Percentiles rank a stretch among this genome's conserved stretches.
Evolutionary conservation across 345 rosid genomes (phyloP).

Genomic region (Gossypium mustelinum): DNA sequence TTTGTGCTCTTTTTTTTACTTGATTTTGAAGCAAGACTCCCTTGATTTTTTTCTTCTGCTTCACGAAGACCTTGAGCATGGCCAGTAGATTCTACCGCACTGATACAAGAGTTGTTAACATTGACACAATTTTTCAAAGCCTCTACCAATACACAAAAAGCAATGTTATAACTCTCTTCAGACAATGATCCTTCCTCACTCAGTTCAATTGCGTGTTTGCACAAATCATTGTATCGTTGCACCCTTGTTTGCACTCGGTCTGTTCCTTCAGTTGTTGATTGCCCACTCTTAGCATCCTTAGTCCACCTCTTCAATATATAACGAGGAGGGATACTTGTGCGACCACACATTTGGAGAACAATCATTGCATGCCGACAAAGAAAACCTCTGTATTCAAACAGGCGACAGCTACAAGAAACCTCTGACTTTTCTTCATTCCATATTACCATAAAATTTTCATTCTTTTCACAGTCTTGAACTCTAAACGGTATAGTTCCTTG

Average conservation of each 20-base stretch:
- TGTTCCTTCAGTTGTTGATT: constrained; percentile 25
- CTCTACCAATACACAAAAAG: constrained; percentile 39
- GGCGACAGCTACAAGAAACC: constrained; percentile 52
- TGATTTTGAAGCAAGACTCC: constrained; percentile 31
- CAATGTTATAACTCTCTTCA: constrained; percentile 42
- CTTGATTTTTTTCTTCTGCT: constrained; percentile 41
- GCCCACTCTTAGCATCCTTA: constrained; percentile 52
- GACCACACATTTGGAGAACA: constrained; percentile 66
- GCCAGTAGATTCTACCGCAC: constrained; percentile 31
- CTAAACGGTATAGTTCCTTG: constrained; percentile 39
- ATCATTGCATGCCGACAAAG: constrained; percentile 66
- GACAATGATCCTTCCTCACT: constrained; percentile 48
- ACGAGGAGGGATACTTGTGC: constrained; percentile 45
- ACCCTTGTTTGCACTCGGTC: constrained; percentile 39
- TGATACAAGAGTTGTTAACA: constrained; percentile 40
- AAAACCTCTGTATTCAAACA: constrained; percentile 59
- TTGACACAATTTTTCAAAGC: constrained; percentile 49
- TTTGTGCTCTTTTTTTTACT: constrained; percentile 46
- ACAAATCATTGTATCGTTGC: constrained; percentile 51
- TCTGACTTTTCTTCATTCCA: constrained; percentile 48
- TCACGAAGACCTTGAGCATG: constrained; percentile 29
- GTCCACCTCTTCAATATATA: constrained; percentile 65
- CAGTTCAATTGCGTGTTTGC: constrained; percentile 39
- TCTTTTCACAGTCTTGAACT: constrained; percentile 62
- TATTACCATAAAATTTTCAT: constrained; percentile 42